Evolutionary conservation across 106 monocot species (phyloP).

Genomic region (Cymbidium sinense): DNA sequence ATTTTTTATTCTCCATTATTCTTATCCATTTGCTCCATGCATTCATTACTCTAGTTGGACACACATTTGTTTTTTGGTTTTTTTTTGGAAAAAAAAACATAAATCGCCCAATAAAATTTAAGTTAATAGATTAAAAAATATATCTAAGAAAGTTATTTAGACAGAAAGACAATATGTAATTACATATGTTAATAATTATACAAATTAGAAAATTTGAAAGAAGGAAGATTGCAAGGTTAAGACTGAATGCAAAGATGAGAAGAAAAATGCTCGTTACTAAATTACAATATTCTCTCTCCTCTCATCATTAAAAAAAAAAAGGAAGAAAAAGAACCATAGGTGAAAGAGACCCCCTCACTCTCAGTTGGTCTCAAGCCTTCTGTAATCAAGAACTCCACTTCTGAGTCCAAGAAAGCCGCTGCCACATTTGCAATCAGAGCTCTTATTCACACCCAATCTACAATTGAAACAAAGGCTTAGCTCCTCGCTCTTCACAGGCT

Average conservation of each 20-base stretch:
- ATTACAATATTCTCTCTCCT: background rate
- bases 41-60: background rate
- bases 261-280: background rate
- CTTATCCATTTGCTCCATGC: background rate
- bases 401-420: constrained; percentile 16
- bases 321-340: no score
- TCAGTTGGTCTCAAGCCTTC: constrained; percentile 28
- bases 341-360: background rate
- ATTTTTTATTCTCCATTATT: background rate
- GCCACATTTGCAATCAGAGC: constrained; percentile 27
- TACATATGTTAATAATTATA: background rate
- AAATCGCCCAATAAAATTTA: background rate
- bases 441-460: constrained; percentile 25
- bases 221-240: no score
- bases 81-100: background rate
- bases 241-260: background rate
- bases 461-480: constrained; percentile 19
- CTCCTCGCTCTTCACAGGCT: background rate
- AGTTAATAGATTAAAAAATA: no score
- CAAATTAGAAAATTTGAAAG: background rate
- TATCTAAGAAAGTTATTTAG: no score
- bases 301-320: background rate
- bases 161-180: background rate
- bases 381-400: constrained; percentile 19
- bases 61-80: background rate